Conservation (phyloP, 768 basidiomycete genomes). For the Lactarius indigo region DNA sequence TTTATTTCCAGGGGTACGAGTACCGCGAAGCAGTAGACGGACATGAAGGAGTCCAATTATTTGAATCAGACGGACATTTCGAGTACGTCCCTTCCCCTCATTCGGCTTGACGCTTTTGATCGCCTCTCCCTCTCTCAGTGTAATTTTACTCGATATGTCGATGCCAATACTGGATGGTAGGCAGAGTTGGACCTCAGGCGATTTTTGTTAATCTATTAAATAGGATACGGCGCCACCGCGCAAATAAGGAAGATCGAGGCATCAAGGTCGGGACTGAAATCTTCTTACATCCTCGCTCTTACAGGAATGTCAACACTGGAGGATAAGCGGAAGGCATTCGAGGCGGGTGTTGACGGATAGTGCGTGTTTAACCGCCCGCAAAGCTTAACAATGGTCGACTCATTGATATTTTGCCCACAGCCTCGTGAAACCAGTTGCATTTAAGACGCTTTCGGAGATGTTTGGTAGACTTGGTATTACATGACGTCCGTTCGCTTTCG, state of each 20-base stretch:
- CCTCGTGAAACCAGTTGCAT: constrained; percentile 93
- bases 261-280: constrained; percentile 16
- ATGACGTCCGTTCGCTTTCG: constrained; percentile 28
- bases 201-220: background rate
- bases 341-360: constrained; percentile 95
- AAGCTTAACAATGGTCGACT: background rate
- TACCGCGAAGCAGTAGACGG: constrained; percentile 81
- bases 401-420: constrained; percentile 37
- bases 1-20: constrained; percentile 55
- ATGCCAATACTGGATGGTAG: constrained; percentile 92
- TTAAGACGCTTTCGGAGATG: constrained; percentile 84
- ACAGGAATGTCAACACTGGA: constrained; percentile 93
- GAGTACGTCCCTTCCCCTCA: constrained; percentile 54
- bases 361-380: constrained; percentile 40
- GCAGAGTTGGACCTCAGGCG: constrained; percentile 21
- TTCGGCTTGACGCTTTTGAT: background rate
- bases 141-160: constrained; percentile 83
- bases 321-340: constrained; percentile 87
- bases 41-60: constrained; percentile 75
- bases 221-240: constrained; percentile 78
- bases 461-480: constrained; percentile 65
- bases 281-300: constrained; percentile 72
- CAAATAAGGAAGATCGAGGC: constrained; percentile 78
- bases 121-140: constrained; percentile 41
- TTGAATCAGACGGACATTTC: constrained; percentile 70